Base-by-base conservation (phyloP, 139 green algal species). In the Chlamydomonas eustigma region DNA sequence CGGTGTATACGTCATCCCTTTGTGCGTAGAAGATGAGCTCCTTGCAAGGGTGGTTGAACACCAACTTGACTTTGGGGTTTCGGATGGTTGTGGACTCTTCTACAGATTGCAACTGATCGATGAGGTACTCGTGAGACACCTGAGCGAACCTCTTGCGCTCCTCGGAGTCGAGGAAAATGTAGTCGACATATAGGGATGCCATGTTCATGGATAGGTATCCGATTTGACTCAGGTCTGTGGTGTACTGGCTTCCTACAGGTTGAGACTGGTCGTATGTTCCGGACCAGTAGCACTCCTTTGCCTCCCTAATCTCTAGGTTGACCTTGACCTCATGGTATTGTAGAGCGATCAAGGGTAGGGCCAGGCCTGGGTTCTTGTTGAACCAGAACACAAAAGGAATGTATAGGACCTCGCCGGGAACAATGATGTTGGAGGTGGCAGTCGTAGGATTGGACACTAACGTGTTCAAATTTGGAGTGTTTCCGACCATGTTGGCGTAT, bases 321-420 rank as follows among this genome's bases (percentile, higher is more conserved):
- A 83, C 58, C 3, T 50, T 39, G 1, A 75, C 37, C 71, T 78
- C 71, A 50, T 82, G 77, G 71, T 78, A 82, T 39, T 78, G 64
- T 4, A 83, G 64, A 12, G 72, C 78, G 37, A 83, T 76, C 32
- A 83, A 44, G 64, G 78, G 78, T 32, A 83, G 50, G 2, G 73
- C 72, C 1, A 79, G 50, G 32, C 78, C 78, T 12, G 64, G 50
- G 65, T 71, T 70, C 22, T 31, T 39, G 22, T 8, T 64, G 71
- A 82, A 82, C n/a, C 22, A 78, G 63, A 82, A 82, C 71, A 75
- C 3, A 33, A 82, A 64, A 2, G 77, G 77, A 2, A 82, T 31
- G 63, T 78, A 82, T 32, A 82, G 70, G 39, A 28, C 65, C 31
- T 71, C 1, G 22, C n/a, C 50, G 1, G 25, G 67, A 36, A 25